These are phyloP conservation scores for Gremmenia infestans DNA, from an alignment of 2,329 filamentous ascomycete genomes.

Conservation along the genomic window DNA sequence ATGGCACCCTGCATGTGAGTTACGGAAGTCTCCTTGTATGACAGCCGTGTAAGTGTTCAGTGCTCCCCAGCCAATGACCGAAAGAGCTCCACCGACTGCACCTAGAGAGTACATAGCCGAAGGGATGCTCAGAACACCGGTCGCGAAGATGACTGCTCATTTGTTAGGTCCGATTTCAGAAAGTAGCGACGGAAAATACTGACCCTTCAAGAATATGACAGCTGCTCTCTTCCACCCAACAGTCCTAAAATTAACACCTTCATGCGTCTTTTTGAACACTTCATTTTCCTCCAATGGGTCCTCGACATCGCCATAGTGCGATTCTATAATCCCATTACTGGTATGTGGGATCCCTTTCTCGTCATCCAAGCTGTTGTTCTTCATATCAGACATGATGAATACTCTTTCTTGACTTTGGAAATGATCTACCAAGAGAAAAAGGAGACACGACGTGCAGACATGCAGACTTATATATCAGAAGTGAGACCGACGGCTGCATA, in stretches of 20 bases:
- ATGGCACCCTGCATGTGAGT: constrained; percentile 46
- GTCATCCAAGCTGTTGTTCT: constrained; percentile 4
- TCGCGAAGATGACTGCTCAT: constrained; percentile 34
- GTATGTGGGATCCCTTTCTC: constrained; percentile 11
- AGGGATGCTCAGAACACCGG: constrained; percentile 39
- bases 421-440: neutral
- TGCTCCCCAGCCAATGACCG: constrained; percentile 36
- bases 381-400: constrained; percentile 16
- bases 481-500: neutral
- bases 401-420: neutral
- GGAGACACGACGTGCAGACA: neutral
- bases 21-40: constrained; percentile 47
- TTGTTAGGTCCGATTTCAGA: neutral
- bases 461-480: constrained; percentile 1
- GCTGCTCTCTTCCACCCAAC: constrained; percentile 44
- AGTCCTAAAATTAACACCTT: constrained; percentile 43
- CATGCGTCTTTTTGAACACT: constrained; percentile 41
- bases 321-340: constrained; percentile 18
- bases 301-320: constrained; percentile 14
- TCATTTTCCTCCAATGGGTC: constrained; percentile 31
- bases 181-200: neutral
- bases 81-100: constrained; percentile 39
- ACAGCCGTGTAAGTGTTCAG: constrained; percentile 39
- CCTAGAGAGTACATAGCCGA: constrained; percentile 39
- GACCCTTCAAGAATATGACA: constrained; percentile 41